Conservation (phyloP, 2,329 filamentous ascomycete genomes). For the Pseudocercospora musae region DNA sequence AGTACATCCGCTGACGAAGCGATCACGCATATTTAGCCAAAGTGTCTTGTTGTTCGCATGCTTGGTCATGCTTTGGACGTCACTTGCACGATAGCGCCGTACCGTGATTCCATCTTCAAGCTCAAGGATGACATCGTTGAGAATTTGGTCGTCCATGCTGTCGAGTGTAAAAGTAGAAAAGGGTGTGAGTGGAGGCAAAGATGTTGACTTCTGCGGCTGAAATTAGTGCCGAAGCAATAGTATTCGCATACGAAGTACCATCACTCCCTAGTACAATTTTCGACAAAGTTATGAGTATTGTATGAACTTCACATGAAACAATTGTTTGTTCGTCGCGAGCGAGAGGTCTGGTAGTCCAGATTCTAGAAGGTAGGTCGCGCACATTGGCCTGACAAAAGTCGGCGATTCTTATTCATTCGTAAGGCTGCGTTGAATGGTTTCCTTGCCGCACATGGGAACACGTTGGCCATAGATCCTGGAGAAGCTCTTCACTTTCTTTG, state of each 20-base stretch:
- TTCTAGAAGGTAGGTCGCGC: too few relatives aligned
- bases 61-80: constrained; percentile 28
- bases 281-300: neutral
- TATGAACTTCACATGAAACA: neutral
- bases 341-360: too few relatives aligned
- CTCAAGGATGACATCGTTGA: constrained; percentile 6
- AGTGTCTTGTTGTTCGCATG: constrained; percentile 35
- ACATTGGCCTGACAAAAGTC: neutral
- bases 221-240: neutral
- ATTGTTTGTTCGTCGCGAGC: neutral
- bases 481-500: neutral
- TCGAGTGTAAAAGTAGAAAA: neutral
- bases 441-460: neutral
- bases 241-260: neutral
- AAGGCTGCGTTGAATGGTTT: neutral
- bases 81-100: constrained; percentile 30
- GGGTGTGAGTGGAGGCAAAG: neutral
- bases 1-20: constrained; percentile 27
- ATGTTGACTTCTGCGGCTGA: neutral
- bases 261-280: neutral
- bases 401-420: neutral
- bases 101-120: constrained; percentile 7
- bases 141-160: neutral
- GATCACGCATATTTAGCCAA: constrained; percentile 37
- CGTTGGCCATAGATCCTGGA: neutral